Base-by-base conservation (phyloP, 768 basidiomycete genomes). In the Mycena rosella region DNA sequence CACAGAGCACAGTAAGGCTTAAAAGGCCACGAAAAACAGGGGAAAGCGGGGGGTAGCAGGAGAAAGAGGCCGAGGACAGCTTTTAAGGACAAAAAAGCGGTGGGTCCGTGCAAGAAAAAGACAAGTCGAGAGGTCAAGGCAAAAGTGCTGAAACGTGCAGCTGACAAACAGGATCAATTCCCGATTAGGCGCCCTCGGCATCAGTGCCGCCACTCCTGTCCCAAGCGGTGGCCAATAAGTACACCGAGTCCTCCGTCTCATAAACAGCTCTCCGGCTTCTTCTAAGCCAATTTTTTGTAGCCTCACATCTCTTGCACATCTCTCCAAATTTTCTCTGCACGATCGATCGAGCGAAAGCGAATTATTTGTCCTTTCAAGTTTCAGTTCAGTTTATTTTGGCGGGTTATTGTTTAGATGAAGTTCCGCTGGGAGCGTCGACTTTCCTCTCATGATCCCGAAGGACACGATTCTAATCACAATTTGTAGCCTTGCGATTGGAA, bases 141-240 rank as follows among this genome's bases (percentile, higher is more conserved):
- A 60, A 66, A 60, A 66, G 58, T 49, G 65, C 65, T 66, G 52
- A 66, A 60, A 66, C 64, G 65, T 58, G 47, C 32, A 22, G 57
- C 56, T 66, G 65, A 66, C 65, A 36, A 66, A 40, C 34, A 5
- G n/a, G n/a, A n/a, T n/a, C n/a, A n/a, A n/a, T 22, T 32, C 51
- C 58, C 5, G 26, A 60, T 58, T 38, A 38, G 56, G 29, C 30
- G 20, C n/a, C 14, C 34, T 32, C 30, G 29, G 30, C 18, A n/a
- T 30, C 27, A 34, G 56, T 45, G 40, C 24, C 56, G 26, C 42
- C 44, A 2, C 10, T n/a, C 11, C 40, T n/a, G n/a, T n/a, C n/a
- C n/a, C 34, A 36, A 36, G 34, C 34, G 8, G 18, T 6, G 5
- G 13, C 26, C 4, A 27, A 22, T 11, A n/a, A n/a, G n/a, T n/a